Percentiles rank a stretch among this genome's conserved stretches.
Conservation (phyloP, 352 stramenopile species). For the Phytophthora nicotianae region DNA sequence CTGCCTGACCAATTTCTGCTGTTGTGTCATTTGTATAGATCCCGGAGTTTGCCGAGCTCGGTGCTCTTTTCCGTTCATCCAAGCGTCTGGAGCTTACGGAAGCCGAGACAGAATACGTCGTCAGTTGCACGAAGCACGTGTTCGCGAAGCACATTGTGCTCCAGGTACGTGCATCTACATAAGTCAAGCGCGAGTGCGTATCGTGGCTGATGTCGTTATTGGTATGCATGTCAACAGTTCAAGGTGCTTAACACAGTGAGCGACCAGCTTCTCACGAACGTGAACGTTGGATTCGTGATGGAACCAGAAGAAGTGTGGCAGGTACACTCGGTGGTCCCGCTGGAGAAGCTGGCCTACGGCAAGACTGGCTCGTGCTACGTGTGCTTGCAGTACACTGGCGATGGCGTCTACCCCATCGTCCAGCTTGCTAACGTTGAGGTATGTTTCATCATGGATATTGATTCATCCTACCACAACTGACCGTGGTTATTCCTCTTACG, state of each 20-base stretch:
- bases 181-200: neutral
- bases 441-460: constrained; percentile 19
- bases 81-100: constrained; percentile 94
- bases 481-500: constrained; percentile 6
- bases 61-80: constrained; percentile 93
- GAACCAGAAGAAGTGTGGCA: constrained; percentile 93
- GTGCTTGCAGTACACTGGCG: constrained; percentile 86
- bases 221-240: constrained; percentile 88
- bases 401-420: constrained; percentile 81
- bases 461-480: constrained; percentile 4
- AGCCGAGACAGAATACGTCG: constrained; percentile 98
- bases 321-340: constrained; percentile 89
- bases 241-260: constrained; percentile 98
- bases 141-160: constrained; percentile 96
- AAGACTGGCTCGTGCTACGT: constrained; percentile 95
- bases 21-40: constrained; percentile 58
- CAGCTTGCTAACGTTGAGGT: constrained; percentile 92
- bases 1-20: constrained; percentile 7
- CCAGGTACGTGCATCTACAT: constrained; percentile 44
- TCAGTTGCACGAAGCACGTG: constrained; percentile 97
- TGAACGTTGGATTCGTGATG: constrained; percentile 92
- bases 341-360: constrained; percentile 92
- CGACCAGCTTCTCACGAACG: constrained; percentile 96
- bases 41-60: constrained; percentile 94
- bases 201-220: constrained; percentile 14